Conservation (phyloP, 129 eudicot species). For the Tanacetum coccineum region DNA sequence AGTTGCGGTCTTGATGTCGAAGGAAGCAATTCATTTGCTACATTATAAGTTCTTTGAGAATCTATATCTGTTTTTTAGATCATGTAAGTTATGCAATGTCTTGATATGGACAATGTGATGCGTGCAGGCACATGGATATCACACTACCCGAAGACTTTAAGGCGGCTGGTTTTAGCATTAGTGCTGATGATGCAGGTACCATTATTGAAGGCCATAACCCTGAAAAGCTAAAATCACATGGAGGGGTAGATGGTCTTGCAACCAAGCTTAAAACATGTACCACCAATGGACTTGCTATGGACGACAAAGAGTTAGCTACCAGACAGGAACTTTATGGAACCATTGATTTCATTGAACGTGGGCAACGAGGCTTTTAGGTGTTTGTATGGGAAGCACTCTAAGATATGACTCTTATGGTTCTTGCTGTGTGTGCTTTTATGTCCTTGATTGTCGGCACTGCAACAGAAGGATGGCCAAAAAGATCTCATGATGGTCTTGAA, state of each 20-base stretch:
- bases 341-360: constrained; percentile 63
- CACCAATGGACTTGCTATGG: constrained; percentile 52
- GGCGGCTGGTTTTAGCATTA: constrained; percentile 68
- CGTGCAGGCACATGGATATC: constrained; percentile 50
- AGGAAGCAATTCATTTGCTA: constrained; percentile 77
- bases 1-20: no score
- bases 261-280: constrained; percentile 59
- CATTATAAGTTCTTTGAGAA: constrained; percentile 35
- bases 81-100: neutral
- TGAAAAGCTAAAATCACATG: constrained; percentile 60
- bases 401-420: no score
- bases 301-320: constrained; percentile 30
- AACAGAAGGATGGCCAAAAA: constrained; percentile 90
- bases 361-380: constrained; percentile 59
- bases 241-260: constrained; percentile 66
- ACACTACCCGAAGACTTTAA: constrained; percentile 59
- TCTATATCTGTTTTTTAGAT: neutral
- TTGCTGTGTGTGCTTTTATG: constrained; percentile 75
- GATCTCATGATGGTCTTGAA: constrained; percentile 94
- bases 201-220: constrained; percentile 74
- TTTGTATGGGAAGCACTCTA: no score
- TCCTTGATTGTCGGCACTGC: constrained; percentile 83
- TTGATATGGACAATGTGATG: constrained; percentile 1
- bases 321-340: constrained; percentile 63
- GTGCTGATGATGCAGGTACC: constrained; percentile 69